Conservation (phyloP, 108 stramenopile genomes). For the Aureococcus anophagefferens region DNA sequence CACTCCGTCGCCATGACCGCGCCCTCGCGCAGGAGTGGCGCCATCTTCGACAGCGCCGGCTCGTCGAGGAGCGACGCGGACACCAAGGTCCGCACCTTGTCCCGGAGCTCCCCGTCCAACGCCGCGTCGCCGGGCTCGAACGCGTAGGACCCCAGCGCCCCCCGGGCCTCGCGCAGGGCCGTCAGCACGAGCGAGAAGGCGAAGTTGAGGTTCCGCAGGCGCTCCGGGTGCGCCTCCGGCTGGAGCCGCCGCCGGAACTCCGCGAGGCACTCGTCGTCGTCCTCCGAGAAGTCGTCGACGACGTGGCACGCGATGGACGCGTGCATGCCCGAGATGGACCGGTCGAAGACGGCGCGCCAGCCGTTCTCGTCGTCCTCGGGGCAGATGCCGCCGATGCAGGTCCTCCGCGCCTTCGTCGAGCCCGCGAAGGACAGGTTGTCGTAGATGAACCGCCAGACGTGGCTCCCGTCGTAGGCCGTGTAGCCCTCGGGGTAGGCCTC, state of each 20-base stretch:
- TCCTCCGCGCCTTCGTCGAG: slow-evolving; percentile 3
- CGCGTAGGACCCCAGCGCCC: slow-evolving; percentile 28
- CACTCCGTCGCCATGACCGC: not conserved
- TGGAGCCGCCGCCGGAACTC: slow-evolving; percentile 66
- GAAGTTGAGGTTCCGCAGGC: slow-evolving; percentile 82
- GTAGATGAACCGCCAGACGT: slow-evolving; percentile 72
- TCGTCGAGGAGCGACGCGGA: not conserved
- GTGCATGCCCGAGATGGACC: slow-evolving; percentile 71
- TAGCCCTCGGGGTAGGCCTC: slow-evolving; percentile 67
- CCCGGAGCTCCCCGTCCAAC: too few relatives aligned
- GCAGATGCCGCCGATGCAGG: not conserved
- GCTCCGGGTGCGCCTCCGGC: slow-evolving; percentile 62
- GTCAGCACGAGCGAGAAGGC: slow-evolving; percentile 77
- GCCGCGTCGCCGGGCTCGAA: too few relatives aligned
- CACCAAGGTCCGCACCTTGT: not conserved
- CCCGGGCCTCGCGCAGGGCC: slow-evolving; percentile 61
- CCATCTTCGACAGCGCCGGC: not conserved
- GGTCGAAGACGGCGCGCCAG: slow-evolving; percentile 82
- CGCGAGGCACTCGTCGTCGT: slow-evolving; percentile 9
- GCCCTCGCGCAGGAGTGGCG: not conserved
- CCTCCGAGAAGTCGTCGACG: slow-evolving; percentile 8
- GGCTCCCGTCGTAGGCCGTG: slow-evolving; percentile 71
- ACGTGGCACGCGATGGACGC: slow-evolving; percentile 69
- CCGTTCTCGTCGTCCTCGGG: slow-evolving; percentile 59
- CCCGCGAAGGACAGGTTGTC: slow-evolving; percentile 57